Percentiles rank a stretch among this genome's conserved stretches.
Evolutionary conservation across 495 filamentous ascomycete genomes (phyloP).

Genomic region (Oidiodendron maius): DNA sequence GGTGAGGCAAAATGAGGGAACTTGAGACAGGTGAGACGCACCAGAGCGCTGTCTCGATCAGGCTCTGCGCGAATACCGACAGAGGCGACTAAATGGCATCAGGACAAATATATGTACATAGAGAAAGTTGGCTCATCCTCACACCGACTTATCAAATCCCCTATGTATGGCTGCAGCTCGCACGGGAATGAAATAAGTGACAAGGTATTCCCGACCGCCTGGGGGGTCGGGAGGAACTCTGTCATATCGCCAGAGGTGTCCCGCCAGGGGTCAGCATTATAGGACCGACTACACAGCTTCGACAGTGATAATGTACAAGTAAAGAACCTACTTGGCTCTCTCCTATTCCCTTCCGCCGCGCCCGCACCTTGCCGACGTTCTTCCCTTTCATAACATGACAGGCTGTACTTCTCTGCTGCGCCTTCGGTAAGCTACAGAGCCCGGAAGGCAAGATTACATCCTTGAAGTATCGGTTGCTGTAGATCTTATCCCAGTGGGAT

Average conservation of each 20-base stretch:
- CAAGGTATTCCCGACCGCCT: neutral
- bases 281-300: neutral
- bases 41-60: too few species aligned
- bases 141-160: neutral
- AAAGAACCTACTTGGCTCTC: neutral
- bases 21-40: too few species aligned
- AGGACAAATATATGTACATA: neutral
- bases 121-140: neutral
- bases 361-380: slow-evolving; percentile 14
- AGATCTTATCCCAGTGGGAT: too few species aligned
- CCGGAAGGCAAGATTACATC: too few species aligned
- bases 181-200: neutral
- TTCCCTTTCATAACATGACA: slow-evolving; percentile 21
- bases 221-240: neutral
- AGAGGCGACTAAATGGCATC: neutral
- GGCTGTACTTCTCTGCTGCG: too few species aligned
- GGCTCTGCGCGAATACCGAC: neutral
- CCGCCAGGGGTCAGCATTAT: neutral
- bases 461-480: too few species aligned
- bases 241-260: neutral
- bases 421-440: too few species aligned
- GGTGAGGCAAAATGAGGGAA: too few species aligned
- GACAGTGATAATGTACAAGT: neutral
- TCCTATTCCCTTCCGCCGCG: slow-evolving; percentile 4
- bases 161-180: neutral